These are phyloP conservation scores for Metschnikowia dekortorum DNA, from an alignment of 805 yeast species.

Conservation along the genomic window DNA sequence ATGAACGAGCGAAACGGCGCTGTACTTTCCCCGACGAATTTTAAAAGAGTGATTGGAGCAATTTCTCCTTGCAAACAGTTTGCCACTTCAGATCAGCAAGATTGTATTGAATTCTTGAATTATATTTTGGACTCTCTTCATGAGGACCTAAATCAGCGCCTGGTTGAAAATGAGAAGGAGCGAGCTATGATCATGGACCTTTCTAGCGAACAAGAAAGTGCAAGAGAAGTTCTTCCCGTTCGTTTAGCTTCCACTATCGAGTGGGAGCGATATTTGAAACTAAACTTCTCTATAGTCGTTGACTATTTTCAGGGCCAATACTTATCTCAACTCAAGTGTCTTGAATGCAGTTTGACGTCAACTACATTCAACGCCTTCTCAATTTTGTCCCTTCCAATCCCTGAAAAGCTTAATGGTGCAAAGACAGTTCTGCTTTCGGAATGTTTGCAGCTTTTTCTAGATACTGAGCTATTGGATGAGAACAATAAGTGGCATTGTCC, in stretches of 20 bases:
- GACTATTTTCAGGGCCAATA: slow-evolving; percentile 88
- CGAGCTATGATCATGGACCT: slow-evolving; percentile 42
- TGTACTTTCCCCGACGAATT: slow-evolving; percentile 55
- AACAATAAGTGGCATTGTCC: slow-evolving; percentile 88
- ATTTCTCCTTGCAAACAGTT: slow-evolving; percentile 57
- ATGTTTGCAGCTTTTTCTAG: slow-evolving; percentile 75
- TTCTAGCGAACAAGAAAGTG: slow-evolving; percentile 58
- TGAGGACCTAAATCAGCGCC: slow-evolving; percentile 76
- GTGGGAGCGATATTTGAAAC: slow-evolving; percentile 82
- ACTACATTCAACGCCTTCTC: slow-evolving; percentile 85
- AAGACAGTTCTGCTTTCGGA: slow-evolving; percentile 41
- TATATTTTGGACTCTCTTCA: slow-evolving; percentile 73
- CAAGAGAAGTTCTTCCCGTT: slow-evolving; percentile 68
- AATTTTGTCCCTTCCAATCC: slow-evolving; percentile 75
- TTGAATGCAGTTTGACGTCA: slow-evolving; percentile 68
- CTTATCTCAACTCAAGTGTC: slow-evolving; percentile 70
- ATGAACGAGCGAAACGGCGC: slow-evolving; percentile 47
- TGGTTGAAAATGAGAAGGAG: slow-evolving; percentile 25
- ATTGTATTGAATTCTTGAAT: slow-evolving; percentile 76
- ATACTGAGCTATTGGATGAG: slow-evolving; percentile 67
- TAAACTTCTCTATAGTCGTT: slow-evolving; percentile 75
- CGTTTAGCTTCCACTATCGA: slow-evolving; percentile 82
- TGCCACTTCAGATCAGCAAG: slow-evolving; percentile 72
- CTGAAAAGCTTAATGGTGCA: slow-evolving; percentile 35
- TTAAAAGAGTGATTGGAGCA: slow-evolving; percentile 65